Evolutionary conservation across 2,329 filamentous ascomycete species (phyloP).

Genomic region (Penicillium sp.): DNA sequence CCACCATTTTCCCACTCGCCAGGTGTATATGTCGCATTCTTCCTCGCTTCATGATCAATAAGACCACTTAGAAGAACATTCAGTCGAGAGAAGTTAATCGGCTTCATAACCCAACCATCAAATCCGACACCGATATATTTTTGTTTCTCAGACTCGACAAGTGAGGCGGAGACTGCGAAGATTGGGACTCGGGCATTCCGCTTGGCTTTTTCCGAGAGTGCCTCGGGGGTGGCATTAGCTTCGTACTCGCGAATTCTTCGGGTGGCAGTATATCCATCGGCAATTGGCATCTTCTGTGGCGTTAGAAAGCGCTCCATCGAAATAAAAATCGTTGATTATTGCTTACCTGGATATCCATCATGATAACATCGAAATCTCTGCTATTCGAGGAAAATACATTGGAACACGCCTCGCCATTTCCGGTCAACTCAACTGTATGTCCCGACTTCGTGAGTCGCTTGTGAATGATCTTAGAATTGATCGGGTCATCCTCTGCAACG

Average conservation of each 20-base stretch:
- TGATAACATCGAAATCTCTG: slow-evolving; percentile 71
- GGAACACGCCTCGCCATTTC: slow-evolving; percentile 86
- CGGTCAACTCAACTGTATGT: slow-evolving; percentile 71
- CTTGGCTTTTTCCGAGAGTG: slow-evolving; percentile 63
- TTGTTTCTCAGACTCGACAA: slow-evolving; percentile 71
- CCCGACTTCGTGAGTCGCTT: slow-evolving; percentile 79
- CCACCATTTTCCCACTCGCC: slow-evolving; percentile 85
- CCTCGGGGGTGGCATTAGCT: slow-evolving; percentile 53
- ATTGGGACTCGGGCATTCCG: slow-evolving; percentile 74
- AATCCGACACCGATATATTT: slow-evolving; percentile 79
- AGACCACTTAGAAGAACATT: slow-evolving; percentile 72
- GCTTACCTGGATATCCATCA: slow-evolving; percentile 92
- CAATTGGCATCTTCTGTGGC: slow-evolving; percentile 80
- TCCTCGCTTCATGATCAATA: slow-evolving; percentile 61
- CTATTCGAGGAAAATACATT: slow-evolving; percentile 68
- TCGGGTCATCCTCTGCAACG: slow-evolving; percentile 85
- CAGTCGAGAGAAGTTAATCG: slow-evolving; percentile 78
- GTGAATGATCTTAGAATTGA: slow-evolving; percentile 82
- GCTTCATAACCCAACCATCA: slow-evolving; percentile 90
- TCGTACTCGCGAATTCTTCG: slow-evolving; percentile 82
- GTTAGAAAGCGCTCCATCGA: background rate
- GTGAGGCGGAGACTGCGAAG: slow-evolving; percentile 85
- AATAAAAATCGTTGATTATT: background rate
- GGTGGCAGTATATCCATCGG: slow-evolving; percentile 82
- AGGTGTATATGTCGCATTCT: slow-evolving; percentile 68